Conservation (phyloP, 306 rosid genomes). For the Cicer yamashitae region DNA sequence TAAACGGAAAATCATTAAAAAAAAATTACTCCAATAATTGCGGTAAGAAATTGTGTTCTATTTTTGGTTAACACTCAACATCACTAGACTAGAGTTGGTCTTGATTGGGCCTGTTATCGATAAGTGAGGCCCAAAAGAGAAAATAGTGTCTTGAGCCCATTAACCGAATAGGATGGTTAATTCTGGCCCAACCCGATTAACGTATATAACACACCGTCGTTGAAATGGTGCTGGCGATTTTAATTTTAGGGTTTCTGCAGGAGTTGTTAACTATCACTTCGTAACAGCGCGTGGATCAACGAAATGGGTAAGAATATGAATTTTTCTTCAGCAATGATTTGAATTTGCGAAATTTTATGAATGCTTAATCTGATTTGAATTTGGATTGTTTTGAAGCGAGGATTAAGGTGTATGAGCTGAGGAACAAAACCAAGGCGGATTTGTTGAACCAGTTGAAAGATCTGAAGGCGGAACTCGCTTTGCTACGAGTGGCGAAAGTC, state of each 20-base stretch:
- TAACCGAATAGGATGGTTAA: background rate
- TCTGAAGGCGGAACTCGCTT: constrained; percentile 86
- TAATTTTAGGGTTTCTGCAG: constrained; percentile 49
- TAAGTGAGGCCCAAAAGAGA: too few species aligned
- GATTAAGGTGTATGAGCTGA: constrained; percentile 87
- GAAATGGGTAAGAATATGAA: constrained; percentile 49
- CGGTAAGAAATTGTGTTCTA: background rate
- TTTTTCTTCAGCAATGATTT: background rate
- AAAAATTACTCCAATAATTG: background rate
- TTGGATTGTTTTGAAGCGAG: constrained; percentile 62
- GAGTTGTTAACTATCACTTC: background rate
- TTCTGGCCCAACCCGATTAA: constrained; percentile 6
- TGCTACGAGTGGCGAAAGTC: constrained; percentile 93
- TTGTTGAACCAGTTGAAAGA: constrained; percentile 80
- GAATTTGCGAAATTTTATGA: background rate
- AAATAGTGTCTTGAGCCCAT: background rate
- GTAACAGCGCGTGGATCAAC: constrained; percentile 18
- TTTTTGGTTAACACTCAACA: background rate
- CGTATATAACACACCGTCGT: constrained; percentile 25
- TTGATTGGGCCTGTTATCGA: too few species aligned
- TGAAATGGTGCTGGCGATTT: background rate
- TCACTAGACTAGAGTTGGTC: background rate
- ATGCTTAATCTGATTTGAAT: background rate
- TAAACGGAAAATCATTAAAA: background rate
- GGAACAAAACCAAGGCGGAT: constrained; percentile 75